A percentile compares a stretch with the other conserved stretches of the same genome.
Evolutionary conservation across 2,329 filamentous ascomycete species (phyloP).

Genomic region (Hypoxylon sp.): DNA sequence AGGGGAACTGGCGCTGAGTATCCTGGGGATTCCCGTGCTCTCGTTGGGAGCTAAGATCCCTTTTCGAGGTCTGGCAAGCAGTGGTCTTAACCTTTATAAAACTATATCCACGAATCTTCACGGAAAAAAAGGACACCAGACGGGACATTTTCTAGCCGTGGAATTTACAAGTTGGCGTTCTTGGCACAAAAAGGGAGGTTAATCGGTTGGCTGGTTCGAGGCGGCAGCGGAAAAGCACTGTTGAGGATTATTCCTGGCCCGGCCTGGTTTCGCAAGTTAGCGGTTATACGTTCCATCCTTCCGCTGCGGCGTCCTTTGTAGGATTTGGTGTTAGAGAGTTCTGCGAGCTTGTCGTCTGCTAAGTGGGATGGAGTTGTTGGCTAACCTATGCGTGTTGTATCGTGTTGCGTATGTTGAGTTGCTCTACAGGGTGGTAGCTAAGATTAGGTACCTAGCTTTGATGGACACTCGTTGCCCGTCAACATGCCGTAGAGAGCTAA

Average conservation of each 20-base stretch:
- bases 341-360: neutral
- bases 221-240: conserved; percentile 27
- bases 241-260: conserved; percentile 4
- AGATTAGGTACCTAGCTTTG: neutral
- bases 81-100: too few relatives aligned
- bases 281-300: conserved; percentile 1
- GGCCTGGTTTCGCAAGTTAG: conserved; percentile 11
- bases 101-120: neutral
- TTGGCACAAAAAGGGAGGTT: conserved; percentile 2
- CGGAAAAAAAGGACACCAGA: neutral
- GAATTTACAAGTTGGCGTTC: conserved; percentile 24
- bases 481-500: conserved; percentile 3
- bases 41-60: too few relatives aligned
- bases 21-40: neutral
- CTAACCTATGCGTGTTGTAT: conserved; percentile 4
- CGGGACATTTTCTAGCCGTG: conserved; percentile 1
- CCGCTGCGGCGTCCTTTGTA: conserved; percentile 4
- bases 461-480: neutral
- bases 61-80: too few relatives aligned
- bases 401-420: neutral
- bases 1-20: conserved; percentile 88
- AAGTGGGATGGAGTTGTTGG: conserved; percentile 9
- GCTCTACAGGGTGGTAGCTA: neutral
- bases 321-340: neutral
- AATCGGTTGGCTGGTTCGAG: conserved; percentile 7